Evolutionary conservation across 495 filamentous ascomycete genomes (phyloP).

Genomic region (Xylaria bambusicola): DNA sequence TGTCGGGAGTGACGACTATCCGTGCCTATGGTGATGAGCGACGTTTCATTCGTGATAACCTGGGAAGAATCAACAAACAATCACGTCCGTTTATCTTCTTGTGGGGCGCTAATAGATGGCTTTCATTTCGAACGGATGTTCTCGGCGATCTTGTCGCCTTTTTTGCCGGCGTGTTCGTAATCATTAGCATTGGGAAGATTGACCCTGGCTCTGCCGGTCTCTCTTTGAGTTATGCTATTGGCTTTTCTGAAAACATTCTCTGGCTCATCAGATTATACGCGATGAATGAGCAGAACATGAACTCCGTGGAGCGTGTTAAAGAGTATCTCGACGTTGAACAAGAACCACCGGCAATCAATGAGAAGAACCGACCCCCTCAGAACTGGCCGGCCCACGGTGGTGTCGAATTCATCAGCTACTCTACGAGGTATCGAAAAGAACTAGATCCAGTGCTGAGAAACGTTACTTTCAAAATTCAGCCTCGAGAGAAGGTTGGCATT

Average conservation of each 20-base stretch:
- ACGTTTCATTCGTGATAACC: conserved; percentile 92
- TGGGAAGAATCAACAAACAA: conserved; percentile 84
- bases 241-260: conserved; percentile 94
- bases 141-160: conserved; percentile 91
- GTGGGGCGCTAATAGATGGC: conserved; percentile 98
- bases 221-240: conserved; percentile 96
- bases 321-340: conserved; percentile 98
- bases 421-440: conserved; percentile 84
- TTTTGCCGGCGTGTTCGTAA: conserved; percentile 90
- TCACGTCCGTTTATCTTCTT: conserved; percentile 93
- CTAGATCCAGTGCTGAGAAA: conserved; percentile 82
- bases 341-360: conserved; percentile 77
- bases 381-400: conserved; percentile 86
- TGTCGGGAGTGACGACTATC: conserved; percentile 96
- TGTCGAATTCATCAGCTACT: conserved; percentile 85
- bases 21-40: conserved; percentile 94
- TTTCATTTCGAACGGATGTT: conserved; percentile 87
- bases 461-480: conserved; percentile 81
- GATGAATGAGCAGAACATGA: conserved; percentile 98
- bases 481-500: conserved; percentile 92
- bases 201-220: conserved; percentile 94
- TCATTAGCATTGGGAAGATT: conserved; percentile 78
- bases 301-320: conserved; percentile 96
- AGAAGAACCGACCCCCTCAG: conserved; percentile 70
- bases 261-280: conserved; percentile 98